phyloP scores from a whole-genome alignment of 2,329 filamentous ascomycete genomes.

The Trichoderma pleuroti region DNA sequence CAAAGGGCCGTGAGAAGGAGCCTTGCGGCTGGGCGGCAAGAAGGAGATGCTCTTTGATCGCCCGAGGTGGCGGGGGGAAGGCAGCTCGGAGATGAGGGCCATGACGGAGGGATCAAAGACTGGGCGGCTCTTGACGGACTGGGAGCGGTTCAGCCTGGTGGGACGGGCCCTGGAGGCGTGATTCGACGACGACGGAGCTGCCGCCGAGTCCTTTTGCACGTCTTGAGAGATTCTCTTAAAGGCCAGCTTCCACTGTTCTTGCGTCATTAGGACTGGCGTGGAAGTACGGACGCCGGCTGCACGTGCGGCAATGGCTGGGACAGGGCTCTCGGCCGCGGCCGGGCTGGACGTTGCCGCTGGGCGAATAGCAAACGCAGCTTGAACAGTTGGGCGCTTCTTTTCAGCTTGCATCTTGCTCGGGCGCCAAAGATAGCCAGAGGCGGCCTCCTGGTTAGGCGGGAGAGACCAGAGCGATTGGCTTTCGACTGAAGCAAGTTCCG shows the following conservation, averaged over 20 bases:
- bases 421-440: not conserved
- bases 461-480: conserved; percentile 4
- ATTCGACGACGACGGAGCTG: not conserved
- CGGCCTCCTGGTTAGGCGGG: not conserved
- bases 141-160: not conserved
- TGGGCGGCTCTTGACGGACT: conserved; percentile 8
- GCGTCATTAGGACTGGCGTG: conserved; percentile 13
- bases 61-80: not conserved
- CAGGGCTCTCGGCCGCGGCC: not conserved
- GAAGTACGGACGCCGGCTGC: not conserved
- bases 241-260: conserved; percentile 15
- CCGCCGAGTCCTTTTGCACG: not conserved
- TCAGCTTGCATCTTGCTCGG: not conserved
- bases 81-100: conserved; percentile 12
- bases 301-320: not conserved
- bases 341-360: not conserved
- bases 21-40: not conserved
- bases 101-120: conserved; percentile 16
- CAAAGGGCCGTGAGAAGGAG: not conserved
- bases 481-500: not conserved
- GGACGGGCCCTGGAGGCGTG: not conserved
- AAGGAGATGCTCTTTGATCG: conserved; percentile 14
- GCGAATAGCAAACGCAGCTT: not conserved
- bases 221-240: not conserved
- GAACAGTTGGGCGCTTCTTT: not conserved